Base-by-base conservation (phyloP, 768 basidiomycete genomes). In the Kwoniella sp. region DNA sequence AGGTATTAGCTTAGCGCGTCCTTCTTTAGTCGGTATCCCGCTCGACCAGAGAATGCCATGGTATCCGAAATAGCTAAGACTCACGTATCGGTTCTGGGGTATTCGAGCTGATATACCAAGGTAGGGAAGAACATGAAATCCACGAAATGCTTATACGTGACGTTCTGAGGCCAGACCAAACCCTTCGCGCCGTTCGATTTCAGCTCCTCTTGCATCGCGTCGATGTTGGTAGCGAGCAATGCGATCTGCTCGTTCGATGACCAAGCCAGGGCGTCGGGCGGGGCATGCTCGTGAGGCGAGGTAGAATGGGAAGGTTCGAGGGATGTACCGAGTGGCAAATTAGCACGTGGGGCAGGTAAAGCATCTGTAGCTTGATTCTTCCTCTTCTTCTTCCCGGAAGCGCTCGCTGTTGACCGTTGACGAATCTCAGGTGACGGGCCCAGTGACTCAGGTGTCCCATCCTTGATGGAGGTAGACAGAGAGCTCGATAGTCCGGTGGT, bases 71-170 rank as follows among this genome's bases (percentile, higher is more conserved):
- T n/a, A 51, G 50, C 11, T 17, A 37, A 15, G 11, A 81, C 86
- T 55, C 74, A 91, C 91, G 85, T 83, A 31, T 90, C 87, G 11
- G 95, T 97, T 56, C 95, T 83, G 11, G 95, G 95, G 79, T 94
- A 99, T 81, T 97, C 94, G 34, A 98, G 84, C 79, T 98, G 93
- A 75, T 99, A 99, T 7, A 97, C 93, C 48, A 99, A 84, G 0
- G 92, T 92, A 15, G 96, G 96, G 52, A 91, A 88, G 41, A 94
- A 82, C 82, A 91, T 87, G 81, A 94, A 99, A 41, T 89, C 85
- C 29, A 86, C 86, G 76, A 93, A 98, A 80, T 92, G 89, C 73
- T 84, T 86, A 75, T 87, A 85, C 0, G 88, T 89, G 66, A 98
- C 85, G 77, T 93, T 97, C 53, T 88, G 84, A 0, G 94, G 94